Conservation (phyloP, 768 basidiomycete species). For the Phanerochaete sordida region DNA sequence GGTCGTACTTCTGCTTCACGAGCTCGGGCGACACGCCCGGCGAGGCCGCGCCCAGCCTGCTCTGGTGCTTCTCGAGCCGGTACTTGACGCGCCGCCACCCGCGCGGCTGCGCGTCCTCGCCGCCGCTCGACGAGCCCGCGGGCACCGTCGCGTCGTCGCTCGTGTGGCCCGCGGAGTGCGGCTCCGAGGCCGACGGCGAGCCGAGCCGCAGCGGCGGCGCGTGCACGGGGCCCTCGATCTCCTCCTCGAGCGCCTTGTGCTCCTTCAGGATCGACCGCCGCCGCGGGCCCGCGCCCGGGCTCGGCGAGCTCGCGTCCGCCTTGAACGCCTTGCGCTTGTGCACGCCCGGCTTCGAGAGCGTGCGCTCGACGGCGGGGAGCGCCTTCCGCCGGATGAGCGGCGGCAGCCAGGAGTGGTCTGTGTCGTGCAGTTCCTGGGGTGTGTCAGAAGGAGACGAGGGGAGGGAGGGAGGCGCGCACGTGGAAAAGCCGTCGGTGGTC, state of each 20-base stretch:
- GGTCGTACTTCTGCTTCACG: conserved; percentile 36
- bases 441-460: not conserved
- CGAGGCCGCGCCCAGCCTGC: not conserved
- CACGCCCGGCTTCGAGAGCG: not conserved
- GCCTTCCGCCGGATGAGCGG: conserved; percentile 7
- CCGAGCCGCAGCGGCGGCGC: too few species aligned
- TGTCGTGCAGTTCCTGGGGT: not conserved
- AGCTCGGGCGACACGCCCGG: not conserved
- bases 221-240: too few species aligned
- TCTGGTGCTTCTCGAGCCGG: conserved; percentile 5
- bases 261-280: not conserved
- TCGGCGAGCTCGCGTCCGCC: not conserved
- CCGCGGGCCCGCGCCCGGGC: not conserved
- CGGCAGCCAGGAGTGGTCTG: conserved; percentile 1
- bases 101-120: not conserved
- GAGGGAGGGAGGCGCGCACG: conserved; percentile 32
- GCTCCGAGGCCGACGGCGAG: not conserved
- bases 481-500: conserved; percentile 61
- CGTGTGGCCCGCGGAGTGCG: not conserved
- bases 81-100: not conserved
- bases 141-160: conserved; percentile 1
- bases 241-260: conserved; percentile 4
- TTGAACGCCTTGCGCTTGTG: conserved; percentile 9
- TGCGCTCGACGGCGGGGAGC: not conserved
- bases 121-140: not conserved